phyloP scores from a whole-genome alignment of 2,329 filamentous ascomycete species.

The Blumeriella jaapii region DNA sequence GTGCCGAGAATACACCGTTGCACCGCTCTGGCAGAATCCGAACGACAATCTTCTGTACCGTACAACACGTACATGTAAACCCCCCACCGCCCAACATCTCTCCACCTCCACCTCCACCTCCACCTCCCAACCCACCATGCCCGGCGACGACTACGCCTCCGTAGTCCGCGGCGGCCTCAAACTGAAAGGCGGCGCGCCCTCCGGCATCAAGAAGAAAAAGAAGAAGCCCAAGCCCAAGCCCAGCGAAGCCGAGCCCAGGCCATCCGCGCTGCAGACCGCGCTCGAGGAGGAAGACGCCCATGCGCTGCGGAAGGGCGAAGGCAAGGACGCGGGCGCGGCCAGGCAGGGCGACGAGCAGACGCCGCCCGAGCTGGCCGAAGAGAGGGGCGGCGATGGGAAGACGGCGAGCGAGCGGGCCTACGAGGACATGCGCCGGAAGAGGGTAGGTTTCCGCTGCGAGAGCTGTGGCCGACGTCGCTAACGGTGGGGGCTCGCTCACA shows the following conservation, averaged over 20 bases:
- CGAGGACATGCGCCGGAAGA: constrained; percentile 70
- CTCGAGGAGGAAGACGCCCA: constrained; percentile 21
- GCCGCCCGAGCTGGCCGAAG: constrained; percentile 24
- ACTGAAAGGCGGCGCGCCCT: constrained; percentile 65
- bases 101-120: not conserved
- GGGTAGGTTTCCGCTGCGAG: constrained; percentile 42
- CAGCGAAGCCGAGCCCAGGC: constrained; percentile 27
- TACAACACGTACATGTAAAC: not conserved
- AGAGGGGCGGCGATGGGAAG: constrained; percentile 39
- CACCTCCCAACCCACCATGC: constrained; percentile 37
- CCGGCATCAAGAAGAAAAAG: constrained; percentile 54
- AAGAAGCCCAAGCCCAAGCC: constrained; percentile 32
- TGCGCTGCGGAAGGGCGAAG: too few species aligned
- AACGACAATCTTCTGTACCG: not conserved
- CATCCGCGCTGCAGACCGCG: constrained; percentile 36
- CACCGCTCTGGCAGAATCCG: too few species aligned
- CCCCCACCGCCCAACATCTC: not conserved
- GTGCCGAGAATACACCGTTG: too few species aligned
- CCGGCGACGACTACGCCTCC: constrained; percentile 62
- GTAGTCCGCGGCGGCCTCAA: constrained; percentile 62
- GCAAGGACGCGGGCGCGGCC: too few species aligned
- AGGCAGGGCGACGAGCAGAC: constrained; percentile 20
- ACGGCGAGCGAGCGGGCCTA: constrained; percentile 75
- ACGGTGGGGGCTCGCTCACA: too few species aligned
- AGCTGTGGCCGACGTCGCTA: not conserved